phyloP scores from a whole-genome alignment of 2,329 filamentous ascomycete genomes.

The Ophiocordyceps camponoti-saundersi region DNA sequence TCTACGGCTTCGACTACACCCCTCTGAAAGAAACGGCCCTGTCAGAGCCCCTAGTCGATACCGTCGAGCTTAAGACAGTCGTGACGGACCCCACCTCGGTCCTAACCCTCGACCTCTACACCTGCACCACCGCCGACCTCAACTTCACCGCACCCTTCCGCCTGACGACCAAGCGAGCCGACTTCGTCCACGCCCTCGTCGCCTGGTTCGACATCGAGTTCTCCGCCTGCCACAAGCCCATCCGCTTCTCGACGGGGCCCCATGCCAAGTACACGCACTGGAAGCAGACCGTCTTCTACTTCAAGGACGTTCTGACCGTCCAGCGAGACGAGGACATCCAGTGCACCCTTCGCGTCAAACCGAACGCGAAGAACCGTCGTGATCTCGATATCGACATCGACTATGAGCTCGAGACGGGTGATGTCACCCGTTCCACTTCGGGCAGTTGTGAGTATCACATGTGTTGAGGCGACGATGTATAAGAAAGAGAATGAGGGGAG shows the following conservation, averaged over 20 bases:
- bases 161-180: slow-evolving; percentile 63
- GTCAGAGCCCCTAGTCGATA: slow-evolving; percentile 92
- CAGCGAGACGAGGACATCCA: slow-evolving; percentile 68
- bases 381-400: slow-evolving; percentile 83
- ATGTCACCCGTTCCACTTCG: slow-evolving; percentile 48
- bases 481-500: neutral
- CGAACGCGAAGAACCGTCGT: slow-evolving; percentile 85
- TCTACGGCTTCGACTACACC: slow-evolving; percentile 94
- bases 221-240: slow-evolving; percentile 92
- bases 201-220: slow-evolving; percentile 99
- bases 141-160: slow-evolving; percentile 67
- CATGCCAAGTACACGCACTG: slow-evolving; percentile 99
- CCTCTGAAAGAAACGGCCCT: slow-evolving; percentile 88
- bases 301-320: slow-evolving; percentile 82
- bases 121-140: slow-evolving; percentile 66
- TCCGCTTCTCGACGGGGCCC: slow-evolving; percentile 89
- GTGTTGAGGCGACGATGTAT: slow-evolving; percentile 27
- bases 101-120: slow-evolving; percentile 86
- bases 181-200: slow-evolving; percentile 92
- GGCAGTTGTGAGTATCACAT: slow-evolving; percentile 69
- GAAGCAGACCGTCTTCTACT: slow-evolving; percentile 99
- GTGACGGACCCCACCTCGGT: slow-evolving; percentile 80
- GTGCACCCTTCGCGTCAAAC: slow-evolving; percentile 63
- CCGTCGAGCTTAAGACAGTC: slow-evolving; percentile 91
- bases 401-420: slow-evolving; percentile 65